Conservation (phyloP, 129 eudicot species). For the Flaveria trinervia region DNA sequence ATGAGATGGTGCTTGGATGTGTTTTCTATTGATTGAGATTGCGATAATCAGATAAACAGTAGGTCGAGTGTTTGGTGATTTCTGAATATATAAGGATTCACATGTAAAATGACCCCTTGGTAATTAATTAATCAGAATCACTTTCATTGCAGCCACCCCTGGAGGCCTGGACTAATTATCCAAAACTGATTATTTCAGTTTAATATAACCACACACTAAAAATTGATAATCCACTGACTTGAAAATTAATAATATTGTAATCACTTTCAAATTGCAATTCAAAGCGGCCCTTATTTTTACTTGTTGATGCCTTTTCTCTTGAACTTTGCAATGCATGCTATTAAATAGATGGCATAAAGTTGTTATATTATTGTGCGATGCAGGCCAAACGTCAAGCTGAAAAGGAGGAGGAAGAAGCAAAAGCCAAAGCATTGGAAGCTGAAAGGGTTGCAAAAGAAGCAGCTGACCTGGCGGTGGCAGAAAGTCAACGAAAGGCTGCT, state of each 20-base stretch:
- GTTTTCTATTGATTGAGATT: neutral
- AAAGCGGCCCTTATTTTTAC: neutral
- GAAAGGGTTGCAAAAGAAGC: constrained; percentile 83
- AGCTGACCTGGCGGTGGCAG: constrained; percentile 47
- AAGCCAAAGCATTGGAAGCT: constrained; percentile 63
- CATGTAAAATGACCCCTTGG: neutral
- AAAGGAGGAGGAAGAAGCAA: constrained; percentile 64
- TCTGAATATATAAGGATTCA: neutral
- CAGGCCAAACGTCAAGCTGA: constrained; percentile 75
- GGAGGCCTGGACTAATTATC: no score
- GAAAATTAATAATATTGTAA: neutral
- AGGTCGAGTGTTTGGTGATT: neutral
- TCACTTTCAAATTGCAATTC: neutral
- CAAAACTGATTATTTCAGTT: neutral
- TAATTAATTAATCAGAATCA: neutral
- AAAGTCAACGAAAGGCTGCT: constrained; percentile 37
- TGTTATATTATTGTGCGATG: constrained; percentile 25
- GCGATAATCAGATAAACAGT: neutral
- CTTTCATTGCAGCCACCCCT: neutral
- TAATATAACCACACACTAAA: neutral
- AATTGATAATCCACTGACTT: neutral
- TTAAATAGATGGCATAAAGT: neutral
- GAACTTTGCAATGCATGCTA: neutral
- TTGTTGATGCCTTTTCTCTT: neutral
- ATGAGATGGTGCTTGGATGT: neutral